Percentiles rank a stretch among this genome's conserved stretches.
Evolutionary conservation across 768 basidiomycete species (phyloP).

Genomic region (Fomitopsis pulvina): DNA sequence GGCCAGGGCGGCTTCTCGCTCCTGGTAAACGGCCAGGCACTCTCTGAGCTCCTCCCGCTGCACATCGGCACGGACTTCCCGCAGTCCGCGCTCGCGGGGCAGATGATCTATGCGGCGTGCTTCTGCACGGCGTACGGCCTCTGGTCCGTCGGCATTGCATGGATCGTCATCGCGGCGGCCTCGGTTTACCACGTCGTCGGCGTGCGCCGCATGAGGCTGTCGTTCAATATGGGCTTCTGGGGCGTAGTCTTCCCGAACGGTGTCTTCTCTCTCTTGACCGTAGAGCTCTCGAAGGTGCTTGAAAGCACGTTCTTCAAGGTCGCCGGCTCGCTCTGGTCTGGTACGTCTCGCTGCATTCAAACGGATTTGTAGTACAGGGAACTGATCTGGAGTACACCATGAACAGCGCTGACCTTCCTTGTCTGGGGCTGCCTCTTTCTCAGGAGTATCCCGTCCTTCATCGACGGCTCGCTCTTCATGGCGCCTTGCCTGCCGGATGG

Average conservation of each 20-base stretch:
- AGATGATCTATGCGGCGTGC: conserved; percentile 36
- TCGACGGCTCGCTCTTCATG: conserved; percentile 41
- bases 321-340: conserved; percentile 47
- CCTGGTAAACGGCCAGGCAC: conserved; percentile 32
- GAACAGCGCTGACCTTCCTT: conserved; percentile 32
- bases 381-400: neutral
- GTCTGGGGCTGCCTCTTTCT: conserved; percentile 37
- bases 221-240: conserved; percentile 46
- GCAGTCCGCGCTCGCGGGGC: conserved; percentile 28
- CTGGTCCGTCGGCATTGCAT: conserved; percentile 51
- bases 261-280: conserved; percentile 42
- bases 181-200: conserved; percentile 31
- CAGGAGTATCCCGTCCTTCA: conserved; percentile 37
- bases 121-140: conserved; percentile 41
- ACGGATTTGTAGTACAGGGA: neutral
- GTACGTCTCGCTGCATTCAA: conserved; percentile 24
- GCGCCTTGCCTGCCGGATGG: conserved; percentile 34
- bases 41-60: conserved; percentile 29
- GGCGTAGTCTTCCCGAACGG: conserved; percentile 52
- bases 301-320: conserved; percentile 43
- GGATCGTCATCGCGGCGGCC: conserved; percentile 39
- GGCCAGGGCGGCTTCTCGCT: conserved; percentile 46
- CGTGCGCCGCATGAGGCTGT: conserved; percentile 23
- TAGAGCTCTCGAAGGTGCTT: conserved; percentile 43
- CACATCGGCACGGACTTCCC: conserved; percentile 27